Evolutionary conservation across 352 stramenopile species (phyloP).

Genomic region (Phytophthora syringae): DNA sequence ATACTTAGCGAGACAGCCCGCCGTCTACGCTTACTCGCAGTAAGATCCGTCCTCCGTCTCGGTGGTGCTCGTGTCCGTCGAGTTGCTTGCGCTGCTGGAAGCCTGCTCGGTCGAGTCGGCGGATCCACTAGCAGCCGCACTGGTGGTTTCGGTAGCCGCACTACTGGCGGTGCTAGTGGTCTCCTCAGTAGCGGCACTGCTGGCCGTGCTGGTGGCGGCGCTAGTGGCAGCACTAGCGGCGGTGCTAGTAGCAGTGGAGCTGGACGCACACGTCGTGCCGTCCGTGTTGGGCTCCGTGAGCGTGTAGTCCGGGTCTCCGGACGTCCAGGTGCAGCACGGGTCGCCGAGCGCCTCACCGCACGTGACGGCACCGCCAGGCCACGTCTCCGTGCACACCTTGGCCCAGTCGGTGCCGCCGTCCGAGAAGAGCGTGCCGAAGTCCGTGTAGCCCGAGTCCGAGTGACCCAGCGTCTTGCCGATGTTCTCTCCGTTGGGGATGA

Average conservation of each 20-base stretch:
- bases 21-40: conserved; percentile 39
- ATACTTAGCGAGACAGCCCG: not conserved
- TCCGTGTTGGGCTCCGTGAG: conserved; percentile 45
- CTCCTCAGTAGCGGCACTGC: too few species aligned
- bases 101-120: too few species aligned
- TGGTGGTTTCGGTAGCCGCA: conserved; percentile 23
- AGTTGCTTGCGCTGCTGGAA: conserved; percentile 30
- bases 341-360: conserved; percentile 56
- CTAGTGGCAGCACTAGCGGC: conserved; percentile 16
- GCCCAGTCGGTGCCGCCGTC: conserved; percentile 41
- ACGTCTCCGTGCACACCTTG: conserved; percentile 50
- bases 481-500: conserved; percentile 56
- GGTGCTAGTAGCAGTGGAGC: conserved; percentile 25
- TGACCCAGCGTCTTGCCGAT: conserved; percentile 53
- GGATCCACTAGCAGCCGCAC: conserved; percentile 15
- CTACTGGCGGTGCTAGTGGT: too few species aligned
- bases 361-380: conserved; percentile 46
- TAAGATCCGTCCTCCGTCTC: conserved; percentile 31
- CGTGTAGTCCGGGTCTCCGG: conserved; percentile 38
- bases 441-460: conserved; percentile 40
- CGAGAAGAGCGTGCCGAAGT: conserved; percentile 55
- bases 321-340: conserved; percentile 59
- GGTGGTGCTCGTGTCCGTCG: conserved; percentile 20
- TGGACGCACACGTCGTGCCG: conserved; percentile 40
- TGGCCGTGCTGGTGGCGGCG: too few species aligned